phyloP scores from a whole-genome alignment of 352 stramenopile species.

The Peronospora tabacina region DNA sequence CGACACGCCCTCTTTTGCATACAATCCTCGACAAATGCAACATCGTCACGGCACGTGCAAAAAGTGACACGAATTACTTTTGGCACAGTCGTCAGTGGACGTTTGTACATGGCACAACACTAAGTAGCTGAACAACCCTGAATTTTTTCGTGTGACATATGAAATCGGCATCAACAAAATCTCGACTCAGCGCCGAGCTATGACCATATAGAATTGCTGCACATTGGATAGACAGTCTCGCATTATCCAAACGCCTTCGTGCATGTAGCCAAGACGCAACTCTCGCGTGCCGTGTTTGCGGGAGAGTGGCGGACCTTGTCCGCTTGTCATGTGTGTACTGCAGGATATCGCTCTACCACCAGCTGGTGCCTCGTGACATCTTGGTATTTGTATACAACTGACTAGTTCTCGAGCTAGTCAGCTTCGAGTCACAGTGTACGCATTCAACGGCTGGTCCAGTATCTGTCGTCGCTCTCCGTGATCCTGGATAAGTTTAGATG shows the following conservation, averaged over 20 bases:
- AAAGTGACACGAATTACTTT: not conserved
- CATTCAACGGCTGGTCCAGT: slow-evolving; percentile 10
- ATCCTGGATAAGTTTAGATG: not conserved
- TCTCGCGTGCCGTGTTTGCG: slow-evolving; percentile 16
- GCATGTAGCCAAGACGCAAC: slow-evolving; percentile 8
- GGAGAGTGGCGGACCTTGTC: slow-evolving; percentile 29
- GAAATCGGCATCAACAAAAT: not conserved
- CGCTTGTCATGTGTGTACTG: slow-evolving; percentile 23
- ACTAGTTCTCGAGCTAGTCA: slow-evolving; percentile 10
- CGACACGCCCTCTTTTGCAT: not conserved
- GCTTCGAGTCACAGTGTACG: slow-evolving; percentile 13
- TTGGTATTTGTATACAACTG: slow-evolving; percentile 25
- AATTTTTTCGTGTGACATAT: too few relatives aligned
- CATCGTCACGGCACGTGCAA: not conserved
- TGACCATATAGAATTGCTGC: not conserved
- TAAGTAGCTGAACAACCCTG: too few relatives aligned
- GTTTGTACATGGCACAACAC: too few relatives aligned
- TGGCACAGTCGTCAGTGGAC: too few relatives aligned
- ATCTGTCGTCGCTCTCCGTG: slow-evolving; percentile 2
- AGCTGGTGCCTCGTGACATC: slow-evolving; percentile 13
- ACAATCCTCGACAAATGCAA: not conserved
- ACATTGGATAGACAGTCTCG: slow-evolving; percentile 3
- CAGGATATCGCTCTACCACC: slow-evolving; percentile 16
- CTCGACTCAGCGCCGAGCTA: slow-evolving; percentile 1
- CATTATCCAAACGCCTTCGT: slow-evolving; percentile 1